Base-by-base conservation (phyloP, 2,329 filamentous ascomycete genomes). In the Pseudomassariella vexata region DNA sequence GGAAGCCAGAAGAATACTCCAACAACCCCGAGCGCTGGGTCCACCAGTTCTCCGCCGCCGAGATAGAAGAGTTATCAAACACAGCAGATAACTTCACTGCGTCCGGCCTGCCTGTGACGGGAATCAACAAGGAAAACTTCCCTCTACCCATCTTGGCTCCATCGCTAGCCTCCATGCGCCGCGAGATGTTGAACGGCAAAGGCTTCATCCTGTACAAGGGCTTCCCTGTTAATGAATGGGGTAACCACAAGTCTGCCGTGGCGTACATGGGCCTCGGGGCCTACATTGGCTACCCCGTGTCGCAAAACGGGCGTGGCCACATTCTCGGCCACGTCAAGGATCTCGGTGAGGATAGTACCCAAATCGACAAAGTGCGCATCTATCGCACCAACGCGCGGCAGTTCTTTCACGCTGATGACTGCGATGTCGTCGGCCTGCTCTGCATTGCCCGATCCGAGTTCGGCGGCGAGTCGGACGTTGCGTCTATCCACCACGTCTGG, bases 211-310 rank as follows among this genome's bases (percentile, higher is more conserved):
- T 94, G 10, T 92, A 94, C 68, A 94, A 92, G 56, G 79, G 82
- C 31, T 81, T 94, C 55, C 87, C 86, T 1, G 84, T 88, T 1
- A 50, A 72, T 25, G 55, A 73, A 59, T 95, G 88, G 88, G 78
- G 81, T 0, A 74, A 77, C 32, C 73, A 78, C 53, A 94, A 94
- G 63, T 85, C 78, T 9, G 86, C 86, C 6, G 79, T 87, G 9
- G 86, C 82, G n/a, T 94, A 94, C 62, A 89, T 94, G 81, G 88
- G 88, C 4, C 70, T 95, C 3, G 82, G 85, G 24, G 85, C 84
- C 5, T 82, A 94, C 56, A 70, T 94, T 8, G 87, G 88, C 37
- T 92, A 94, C 65, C 90, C 92, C 42, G 77, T 94, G 24, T 85
- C 78, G 16, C 88, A 95, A 52, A 94, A 95, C 62, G 79, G 81